A percentile compares a stretch with the other conserved stretches of the same genome.
phyloP scores from a whole-genome alignment of 352 stramenopile genomes.

The Pythium folliculosum region DNA sequence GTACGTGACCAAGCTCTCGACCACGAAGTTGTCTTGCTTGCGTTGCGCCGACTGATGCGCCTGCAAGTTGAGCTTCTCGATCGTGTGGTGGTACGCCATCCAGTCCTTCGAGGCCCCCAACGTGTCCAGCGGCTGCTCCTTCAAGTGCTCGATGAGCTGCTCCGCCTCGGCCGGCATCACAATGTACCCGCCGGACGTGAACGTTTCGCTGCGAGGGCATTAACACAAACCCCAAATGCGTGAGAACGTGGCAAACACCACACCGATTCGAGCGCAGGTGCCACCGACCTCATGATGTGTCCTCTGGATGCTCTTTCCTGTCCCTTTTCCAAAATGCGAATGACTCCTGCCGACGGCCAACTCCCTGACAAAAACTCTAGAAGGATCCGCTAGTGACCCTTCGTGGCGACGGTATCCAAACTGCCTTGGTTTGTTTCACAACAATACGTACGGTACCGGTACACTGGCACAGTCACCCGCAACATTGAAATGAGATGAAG shows the following conservation, averaged over 20 bases:
- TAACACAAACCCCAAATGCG: too few relatives aligned
- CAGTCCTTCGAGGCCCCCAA: constrained; percentile 70
- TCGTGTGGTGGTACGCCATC: constrained; percentile 84
- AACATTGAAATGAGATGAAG: background rate
- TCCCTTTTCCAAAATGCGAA: background rate
- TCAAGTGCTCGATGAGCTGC: constrained; percentile 77
- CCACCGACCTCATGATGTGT: background rate
- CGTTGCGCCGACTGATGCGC: constrained; percentile 90
- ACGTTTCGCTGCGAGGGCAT: constrained; percentile 14
- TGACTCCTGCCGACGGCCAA: too few relatives aligned
- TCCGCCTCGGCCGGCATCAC: constrained; percentile 83
- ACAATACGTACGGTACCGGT: background rate
- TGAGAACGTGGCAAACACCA: background rate
- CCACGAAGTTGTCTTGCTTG: constrained; percentile 93
- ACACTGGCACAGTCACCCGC: background rate
- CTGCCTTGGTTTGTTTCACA: background rate
- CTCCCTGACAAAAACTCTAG: background rate
- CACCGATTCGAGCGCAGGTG: background rate
- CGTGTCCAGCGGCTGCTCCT: constrained; percentile 52
- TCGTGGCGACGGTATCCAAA: constrained; percentile 8
- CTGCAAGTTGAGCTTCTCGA: constrained; percentile 95
- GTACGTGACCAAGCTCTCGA: constrained; percentile 92
- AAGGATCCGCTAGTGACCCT: constrained; percentile 28
- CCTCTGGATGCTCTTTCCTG: background rate
- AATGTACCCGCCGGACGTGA: constrained; percentile 42